Evolutionary conservation across 176 grass and related monocot genomes (phyloP).

Genomic region (sorghum (Sorghum bicolor)): Sorghum_bicolor_NCBIv3 NC_012877.2:1531501-1532000

Average conservation of each 20-base stretch:
- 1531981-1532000: constrained; percentile 11
- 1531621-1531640: background rate
- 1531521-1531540: too few relatives aligned
- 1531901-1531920: constrained; percentile 22
- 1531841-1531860: constrained; percentile 16
- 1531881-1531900: background rate
- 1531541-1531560: too few relatives aligned
- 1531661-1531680: background rate
- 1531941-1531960: background rate
- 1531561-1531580: too few relatives aligned
- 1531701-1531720: background rate
- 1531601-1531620: background rate
- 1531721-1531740: background rate
- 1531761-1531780: constrained; percentile 19
- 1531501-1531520: too few relatives aligned
- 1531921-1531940: constrained; percentile 29
- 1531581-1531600: too few relatives aligned
- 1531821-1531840: background rate
- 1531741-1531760: constrained; percentile 25
- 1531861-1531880: background rate
- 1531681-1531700: background rate
- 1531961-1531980: too few relatives aligned
- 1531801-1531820: background rate
- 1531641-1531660: background rate
- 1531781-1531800: background rate